These are phyloP conservation scores for Podospora fimiseda DNA, from an alignment of 495 filamentous ascomycete species.

Conservation along the genomic window DNA sequence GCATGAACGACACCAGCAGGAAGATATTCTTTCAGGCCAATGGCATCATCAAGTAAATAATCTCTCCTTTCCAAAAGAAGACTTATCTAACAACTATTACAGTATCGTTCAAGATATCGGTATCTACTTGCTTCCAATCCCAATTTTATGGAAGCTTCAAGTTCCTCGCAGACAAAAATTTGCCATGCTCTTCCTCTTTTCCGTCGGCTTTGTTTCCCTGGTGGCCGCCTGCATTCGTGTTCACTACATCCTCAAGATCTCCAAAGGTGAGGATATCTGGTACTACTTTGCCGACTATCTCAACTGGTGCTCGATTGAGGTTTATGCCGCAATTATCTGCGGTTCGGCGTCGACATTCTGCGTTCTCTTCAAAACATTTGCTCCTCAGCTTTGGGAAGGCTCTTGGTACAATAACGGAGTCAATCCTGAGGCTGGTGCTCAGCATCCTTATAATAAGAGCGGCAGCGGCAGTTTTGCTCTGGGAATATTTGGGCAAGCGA, in stretches of 20 bases:
- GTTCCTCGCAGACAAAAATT: conserved; percentile 19
- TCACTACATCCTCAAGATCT: conserved; percentile 3
- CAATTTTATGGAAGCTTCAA: conserved; percentile 18
- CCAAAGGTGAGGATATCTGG: conserved; percentile 16
- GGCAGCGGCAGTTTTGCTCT: conserved; percentile 4
- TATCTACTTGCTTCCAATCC: conserved; percentile 21
- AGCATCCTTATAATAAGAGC: conserved; percentile 1
- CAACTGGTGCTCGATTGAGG: conserved; percentile 6
- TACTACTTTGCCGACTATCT: conserved; percentile 9
- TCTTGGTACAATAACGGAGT: not conserved
- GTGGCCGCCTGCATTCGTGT: conserved; percentile 11
- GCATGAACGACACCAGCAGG: not conserved
- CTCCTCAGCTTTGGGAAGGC: conserved; percentile 1
- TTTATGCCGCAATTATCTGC: conserved; percentile 3
- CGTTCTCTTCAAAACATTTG: conserved; percentile 1
- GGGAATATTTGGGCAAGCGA: not conserved
- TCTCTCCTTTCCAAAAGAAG: too few relatives aligned
- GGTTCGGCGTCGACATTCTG: conserved; percentile 6
- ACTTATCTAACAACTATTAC: too few relatives aligned
- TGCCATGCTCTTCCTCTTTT: conserved; percentile 11
- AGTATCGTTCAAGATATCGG: conserved; percentile 39
- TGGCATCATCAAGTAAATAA: conserved; percentile 31
- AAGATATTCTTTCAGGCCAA: conserved; percentile 14
- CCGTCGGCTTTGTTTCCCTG: not conserved
- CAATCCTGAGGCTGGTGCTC: not conserved